Base-by-base conservation (phyloP, 139 green algal species). In the Haematococcus lacustris region DNA sequence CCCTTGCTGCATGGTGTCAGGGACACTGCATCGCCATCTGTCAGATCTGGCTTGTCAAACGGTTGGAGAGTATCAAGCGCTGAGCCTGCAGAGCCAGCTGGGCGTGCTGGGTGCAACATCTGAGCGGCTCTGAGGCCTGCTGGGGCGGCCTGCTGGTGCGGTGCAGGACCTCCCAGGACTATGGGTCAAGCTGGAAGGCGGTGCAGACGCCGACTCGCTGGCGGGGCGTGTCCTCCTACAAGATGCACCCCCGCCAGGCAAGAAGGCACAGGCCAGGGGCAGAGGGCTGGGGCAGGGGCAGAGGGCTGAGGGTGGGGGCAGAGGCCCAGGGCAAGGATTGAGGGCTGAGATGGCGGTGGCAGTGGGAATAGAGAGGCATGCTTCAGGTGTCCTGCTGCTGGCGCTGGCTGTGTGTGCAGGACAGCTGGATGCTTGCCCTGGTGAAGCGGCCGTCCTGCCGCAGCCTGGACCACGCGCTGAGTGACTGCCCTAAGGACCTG, bases 401-500 rank as follows among this genome's bases (percentile, higher is more conserved):
- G 47, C 21, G 53, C 53, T 37, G 26, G 33, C 17, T 28, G 64
- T 43, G 64, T 13, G 38, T 40, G 53, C 76, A 78, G 38, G 72
- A 78, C 33, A 50, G 82, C 68, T 88, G 82, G 82, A 28, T 88
- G 39, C 51, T 88, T 41, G 33, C 78, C 41, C 79, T 80, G 38
- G 77, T 80, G 0, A 80, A 83, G 77, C 64, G 82, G 39, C 76
- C 76, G 0, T 64, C 72, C 35, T 88, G 82, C 74, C 79, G 57
- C 40, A 61, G 51, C 5, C 21, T 81, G 25, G 79, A 83, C 53
- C 63, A 71, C 3, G 74, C 70, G 32, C 74, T 77, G 59, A 83
- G 76, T 64, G 73, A 80, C 37, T 94, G 88, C 74, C 82, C 77
- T 1, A 73, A 76, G 25, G 88, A 94, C 81, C 80, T 96, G 5